Conservation (phyloP, 106 monocot genomes). For the Posidonia australis region DNA sequence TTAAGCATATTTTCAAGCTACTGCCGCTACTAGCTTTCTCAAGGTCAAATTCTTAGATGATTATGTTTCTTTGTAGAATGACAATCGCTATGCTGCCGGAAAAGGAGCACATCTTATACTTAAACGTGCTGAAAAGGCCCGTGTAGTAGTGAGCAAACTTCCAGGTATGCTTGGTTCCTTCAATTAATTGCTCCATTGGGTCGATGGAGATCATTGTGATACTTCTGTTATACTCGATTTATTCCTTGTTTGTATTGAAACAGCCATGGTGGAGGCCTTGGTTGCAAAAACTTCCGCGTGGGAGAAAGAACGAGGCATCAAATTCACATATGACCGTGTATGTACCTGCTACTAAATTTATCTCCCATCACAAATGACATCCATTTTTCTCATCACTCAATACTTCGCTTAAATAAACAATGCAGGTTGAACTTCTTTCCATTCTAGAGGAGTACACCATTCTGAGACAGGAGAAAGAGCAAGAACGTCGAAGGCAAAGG, state of each 20-base stretch:
- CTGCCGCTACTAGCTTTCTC: too few species aligned
- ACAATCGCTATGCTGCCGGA: constrained; percentile 65
- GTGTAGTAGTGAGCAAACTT: constrained; percentile 59
- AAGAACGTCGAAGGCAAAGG: constrained; percentile 55
- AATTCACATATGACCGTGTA: constrained; percentile 80
- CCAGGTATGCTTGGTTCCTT: constrained; percentile 34
- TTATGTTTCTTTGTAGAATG: constrained; percentile 11
- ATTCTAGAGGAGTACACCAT: constrained; percentile 67
- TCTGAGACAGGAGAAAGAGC: constrained; percentile 67
- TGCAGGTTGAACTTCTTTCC: constrained; percentile 45
- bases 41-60: too few species aligned
- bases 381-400: background rate
- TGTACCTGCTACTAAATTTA: constrained; percentile 5
- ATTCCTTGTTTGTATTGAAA: background rate
- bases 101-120: constrained; percentile 57
- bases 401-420: background rate
- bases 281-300: constrained; percentile 45
- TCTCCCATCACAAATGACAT: background rate
- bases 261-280: constrained; percentile 58
- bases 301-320: constrained; percentile 63
- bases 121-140: constrained; percentile 58
- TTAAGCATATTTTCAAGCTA: too few species aligned
- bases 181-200: too few species aligned
- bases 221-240: background rate
- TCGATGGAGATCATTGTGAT: too few species aligned